Evolutionary conservation across 176 grass and related monocot genomes (phyloP).

Genomic region (Melocanna baccifera): DNA sequence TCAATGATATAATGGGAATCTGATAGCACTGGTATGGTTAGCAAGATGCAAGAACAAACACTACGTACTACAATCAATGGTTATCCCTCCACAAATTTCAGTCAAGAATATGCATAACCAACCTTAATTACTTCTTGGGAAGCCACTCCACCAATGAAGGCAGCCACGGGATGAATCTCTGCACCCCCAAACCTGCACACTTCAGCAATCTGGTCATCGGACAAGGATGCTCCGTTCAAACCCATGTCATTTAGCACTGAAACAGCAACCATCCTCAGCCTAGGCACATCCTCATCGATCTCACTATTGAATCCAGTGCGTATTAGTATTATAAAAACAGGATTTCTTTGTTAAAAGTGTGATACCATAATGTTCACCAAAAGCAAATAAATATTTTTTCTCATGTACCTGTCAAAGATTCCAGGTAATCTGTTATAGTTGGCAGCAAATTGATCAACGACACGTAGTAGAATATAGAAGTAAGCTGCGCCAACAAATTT

Average conservation of each 20-base stretch:
- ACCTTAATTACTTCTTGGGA: constrained; percentile 96
- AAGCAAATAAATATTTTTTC: constrained; percentile 34
- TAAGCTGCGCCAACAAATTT: constrained; percentile 54
- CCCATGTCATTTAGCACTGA: constrained; percentile 70
- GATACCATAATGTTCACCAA: constrained; percentile 32
- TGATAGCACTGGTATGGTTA: background rate
- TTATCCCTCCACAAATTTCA: background rate
- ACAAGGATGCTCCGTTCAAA: constrained; percentile 59
- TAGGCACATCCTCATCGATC: constrained; percentile 80
- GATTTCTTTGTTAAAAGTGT: constrained; percentile 24
- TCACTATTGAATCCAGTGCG: constrained; percentile 57
- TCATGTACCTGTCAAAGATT: constrained; percentile 65
- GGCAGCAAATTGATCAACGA: constrained; percentile 65
- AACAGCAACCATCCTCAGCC: constrained; percentile 66
- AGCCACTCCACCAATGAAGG: constrained; percentile 80
- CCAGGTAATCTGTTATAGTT: constrained; percentile 75
- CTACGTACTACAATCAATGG: background rate
- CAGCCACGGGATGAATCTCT: constrained; percentile 75
- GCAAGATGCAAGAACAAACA: background rate
- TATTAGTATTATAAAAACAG: constrained; percentile 57
- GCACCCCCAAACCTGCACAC: constrained; percentile 84
- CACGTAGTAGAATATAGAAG: constrained; percentile 82
- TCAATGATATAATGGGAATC: too few relatives aligned
- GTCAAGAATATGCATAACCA: background rate
- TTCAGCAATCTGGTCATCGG: constrained; percentile 77